Evolutionary conservation across 805 yeast genomes (phyloP).

Genomic region (Suhomyces vadensis): DNA sequence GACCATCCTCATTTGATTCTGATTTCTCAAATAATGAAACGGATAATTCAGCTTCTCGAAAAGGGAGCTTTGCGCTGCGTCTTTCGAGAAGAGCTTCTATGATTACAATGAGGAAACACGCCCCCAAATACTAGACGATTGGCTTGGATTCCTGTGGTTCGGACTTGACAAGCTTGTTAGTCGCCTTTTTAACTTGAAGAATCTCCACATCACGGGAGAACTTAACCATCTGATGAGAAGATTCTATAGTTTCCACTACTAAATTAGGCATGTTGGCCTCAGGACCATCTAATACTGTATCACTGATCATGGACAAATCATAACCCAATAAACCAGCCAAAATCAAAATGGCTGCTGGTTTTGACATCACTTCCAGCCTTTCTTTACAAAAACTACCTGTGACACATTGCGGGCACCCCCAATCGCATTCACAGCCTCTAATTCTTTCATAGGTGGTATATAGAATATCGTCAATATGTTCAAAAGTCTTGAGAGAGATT

Average conservation of each 20-base stretch:
- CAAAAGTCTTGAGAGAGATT: conserved; percentile 74
- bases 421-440: conserved; percentile 64
- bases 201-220: conserved; percentile 58
- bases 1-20: conserved; percentile 25
- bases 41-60: conserved; percentile 14
- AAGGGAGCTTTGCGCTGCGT: conserved; percentile 32
- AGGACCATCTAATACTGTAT: conserved; percentile 65
- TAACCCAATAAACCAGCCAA: conserved; percentile 61
- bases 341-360: conserved; percentile 77
- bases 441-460: conserved; percentile 59
- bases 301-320: conserved; percentile 41
- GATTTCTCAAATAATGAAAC: conserved; percentile 16
- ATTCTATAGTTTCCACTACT: conserved; percentile 65
- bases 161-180: neutral
- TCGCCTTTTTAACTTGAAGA: conserved; percentile 20
- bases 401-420: conserved; percentile 88
- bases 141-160: neutral
- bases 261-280: conserved; percentile 73
- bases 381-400: conserved; percentile 82
- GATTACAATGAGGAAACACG: conserved; percentile 21
- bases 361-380: conserved; percentile 77
- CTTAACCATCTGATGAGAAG: conserved; percentile 55
- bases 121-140: conserved; percentile 10
- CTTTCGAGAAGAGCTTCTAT: conserved; percentile 38
- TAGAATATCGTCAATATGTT: conserved; percentile 67